Percentiles rank a stretch among this genome's conserved stretches.
Evolutionary conservation across 306 rosid genomes (phyloP).

Genomic region (Arachis hypogaea): DNA sequence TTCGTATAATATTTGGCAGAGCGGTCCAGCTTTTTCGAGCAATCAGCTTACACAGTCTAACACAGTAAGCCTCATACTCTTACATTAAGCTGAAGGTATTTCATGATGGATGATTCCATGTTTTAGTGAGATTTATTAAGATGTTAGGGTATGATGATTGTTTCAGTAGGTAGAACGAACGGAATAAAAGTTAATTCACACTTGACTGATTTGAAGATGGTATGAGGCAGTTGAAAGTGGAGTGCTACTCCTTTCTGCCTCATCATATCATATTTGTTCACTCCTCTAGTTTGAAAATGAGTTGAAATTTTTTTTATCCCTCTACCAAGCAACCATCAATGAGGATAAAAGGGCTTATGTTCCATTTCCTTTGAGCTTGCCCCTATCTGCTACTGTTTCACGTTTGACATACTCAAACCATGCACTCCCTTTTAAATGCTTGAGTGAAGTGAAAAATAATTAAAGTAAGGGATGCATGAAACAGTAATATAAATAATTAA

Average conservation of each 20-base stretch:
- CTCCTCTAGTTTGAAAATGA: constrained; percentile 1
- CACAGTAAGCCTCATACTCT: constrained; percentile 40
- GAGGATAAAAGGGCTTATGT: no score
- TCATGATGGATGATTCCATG: background rate
- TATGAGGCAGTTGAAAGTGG: constrained; percentile 10
- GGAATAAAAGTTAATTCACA: background rate
- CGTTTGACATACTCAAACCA: constrained; percentile 10
- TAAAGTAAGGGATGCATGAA: constrained; percentile 10
- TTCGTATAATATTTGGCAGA: constrained; percentile 53
- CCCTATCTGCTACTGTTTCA: background rate
- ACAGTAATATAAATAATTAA: background rate
- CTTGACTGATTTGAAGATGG: background rate
- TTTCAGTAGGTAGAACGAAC: constrained; percentile 9
- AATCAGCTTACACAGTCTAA: constrained; percentile 40
- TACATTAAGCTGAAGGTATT: constrained; percentile 3
- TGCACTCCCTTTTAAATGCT: background rate
- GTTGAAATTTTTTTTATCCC: constrained; percentile 10
- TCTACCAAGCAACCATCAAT: background rate
- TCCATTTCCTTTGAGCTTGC: background rate
- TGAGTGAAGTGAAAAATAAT: background rate
- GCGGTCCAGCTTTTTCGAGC: constrained; percentile 37
- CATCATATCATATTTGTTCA: background rate
- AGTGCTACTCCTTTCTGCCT: constrained; percentile 9
- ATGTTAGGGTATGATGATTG: constrained; percentile 11
- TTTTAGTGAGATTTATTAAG: constrained; percentile 14